A percentile compares a stretch with the other conserved stretches of the same genome.
phyloP scores from a whole-genome alignment of 2,329 filamentous ascomycete genomes.

The Cladosporium sp. region DNA sequence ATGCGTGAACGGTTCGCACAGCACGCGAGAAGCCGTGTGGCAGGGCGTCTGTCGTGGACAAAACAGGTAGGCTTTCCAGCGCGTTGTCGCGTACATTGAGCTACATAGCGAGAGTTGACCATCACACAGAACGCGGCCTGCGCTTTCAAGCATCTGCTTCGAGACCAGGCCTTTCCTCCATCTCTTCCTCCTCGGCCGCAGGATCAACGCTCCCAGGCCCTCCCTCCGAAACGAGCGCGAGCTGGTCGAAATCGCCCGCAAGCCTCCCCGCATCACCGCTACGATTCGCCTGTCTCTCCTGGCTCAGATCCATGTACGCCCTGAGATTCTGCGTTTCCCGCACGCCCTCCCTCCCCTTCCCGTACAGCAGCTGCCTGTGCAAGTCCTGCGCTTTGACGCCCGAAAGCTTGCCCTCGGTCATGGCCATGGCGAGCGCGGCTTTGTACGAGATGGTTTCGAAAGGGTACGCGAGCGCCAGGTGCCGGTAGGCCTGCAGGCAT shows the following conservation, averaged over 20 bases:
- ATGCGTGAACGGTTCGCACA: too few species aligned
- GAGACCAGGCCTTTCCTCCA: background rate
- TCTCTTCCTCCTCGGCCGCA: background rate
- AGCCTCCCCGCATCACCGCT: background rate
- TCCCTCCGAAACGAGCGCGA: background rate
- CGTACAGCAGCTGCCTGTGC: background rate
- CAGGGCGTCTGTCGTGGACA: too few species aligned
- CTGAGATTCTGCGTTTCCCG: background rate
- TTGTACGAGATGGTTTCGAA: background rate
- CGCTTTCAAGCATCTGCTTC: background rate
- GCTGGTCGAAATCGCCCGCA: background rate
- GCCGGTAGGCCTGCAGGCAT: background rate
- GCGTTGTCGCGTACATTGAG: too few species aligned
- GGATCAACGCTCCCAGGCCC: background rate
- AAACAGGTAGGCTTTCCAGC: too few species aligned
- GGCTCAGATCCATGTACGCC: background rate
- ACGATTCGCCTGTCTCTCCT: background rate
- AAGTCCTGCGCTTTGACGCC: background rate
- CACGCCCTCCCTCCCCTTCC: background rate
- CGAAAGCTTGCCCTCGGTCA: background rate
- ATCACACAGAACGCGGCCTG: background rate
- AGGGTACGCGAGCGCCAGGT: background rate
- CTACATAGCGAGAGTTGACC: background rate
- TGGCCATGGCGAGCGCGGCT: background rate
- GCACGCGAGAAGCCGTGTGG: too few species aligned